Base-by-base conservation (phyloP, 331 rosid genomes). In the Malus hybrid region DNA sequence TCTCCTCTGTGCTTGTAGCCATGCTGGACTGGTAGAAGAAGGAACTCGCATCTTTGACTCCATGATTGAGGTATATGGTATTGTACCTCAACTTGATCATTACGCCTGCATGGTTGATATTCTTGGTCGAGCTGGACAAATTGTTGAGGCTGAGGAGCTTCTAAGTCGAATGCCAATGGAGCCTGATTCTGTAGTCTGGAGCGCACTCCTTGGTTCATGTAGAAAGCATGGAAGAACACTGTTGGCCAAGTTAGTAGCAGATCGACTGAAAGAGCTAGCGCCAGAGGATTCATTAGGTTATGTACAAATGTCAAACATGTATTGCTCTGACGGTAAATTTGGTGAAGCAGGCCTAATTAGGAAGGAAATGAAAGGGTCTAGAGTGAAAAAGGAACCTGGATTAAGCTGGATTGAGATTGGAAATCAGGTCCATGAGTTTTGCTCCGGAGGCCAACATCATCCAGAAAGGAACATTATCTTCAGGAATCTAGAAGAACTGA, bases 61-160 rank as follows among this genome's bases (percentile, higher is more conserved):
- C 28, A 87, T 93, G 89, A 32, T 61, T 68, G 70, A 73, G 65
- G 74, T 32, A 65, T 85, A 88, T 59, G 82, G 88, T 56, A 73
- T 88, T 73, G 75, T 62, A 69, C 96, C 91, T 68, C 88, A 85
- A 39, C 81, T 85, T 39, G 97, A 93, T 75, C 98, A 93, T 74
- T 93, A 87, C 80, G 89, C 94, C 74, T 91, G 96, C 87, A 88
- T 93, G 97, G 88, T 91, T 82, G 98, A 91, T 85, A 87, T 88
- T 76, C 82, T 86, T 70, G 98, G 98, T 75, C 88, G 97, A 76
- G 89, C 89, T 15, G 98, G 98, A 46, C 36, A n/a, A 80, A 70
- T 91, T 71, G 50, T 34, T n/a, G 90, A 93, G 82, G 97, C 97
- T 39, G 81, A 82, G 77, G 82, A 85, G 55, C 83, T 93, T 77